Evolutionary conservation across 805 yeast genomes (phyloP).

Genomic region (Wickerhamomyces alni): DNA sequence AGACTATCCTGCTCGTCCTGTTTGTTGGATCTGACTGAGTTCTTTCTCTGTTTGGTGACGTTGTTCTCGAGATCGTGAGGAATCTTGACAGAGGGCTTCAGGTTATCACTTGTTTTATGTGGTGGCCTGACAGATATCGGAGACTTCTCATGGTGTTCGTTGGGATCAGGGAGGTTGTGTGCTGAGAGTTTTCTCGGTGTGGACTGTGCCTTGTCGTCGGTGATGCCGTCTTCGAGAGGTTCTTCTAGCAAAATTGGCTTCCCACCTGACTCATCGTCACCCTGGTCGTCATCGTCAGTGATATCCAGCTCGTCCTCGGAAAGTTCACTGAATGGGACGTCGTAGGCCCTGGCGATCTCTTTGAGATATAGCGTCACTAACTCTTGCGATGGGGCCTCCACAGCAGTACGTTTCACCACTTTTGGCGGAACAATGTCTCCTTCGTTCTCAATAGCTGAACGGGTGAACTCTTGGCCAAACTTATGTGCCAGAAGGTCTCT

Average conservation of each 20-base stretch:
- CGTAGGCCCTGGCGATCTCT: constrained; percentile 78
- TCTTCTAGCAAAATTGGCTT: constrained; percentile 33
- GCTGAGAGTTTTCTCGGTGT: constrained; percentile 20
- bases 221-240: constrained; percentile 21
- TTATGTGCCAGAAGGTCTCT: constrained; percentile 56
- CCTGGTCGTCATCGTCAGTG: constrained; percentile 26
- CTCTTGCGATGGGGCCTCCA: constrained; percentile 59
- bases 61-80: constrained; percentile 35
- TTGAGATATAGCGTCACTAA: constrained; percentile 64
- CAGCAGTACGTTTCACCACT: constrained; percentile 53
- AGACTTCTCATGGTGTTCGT: constrained; percentile 19
- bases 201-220: constrained; percentile 10
- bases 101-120: constrained; percentile 34
- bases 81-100: constrained; percentile 30
- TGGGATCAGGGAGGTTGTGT: constrained; percentile 13
- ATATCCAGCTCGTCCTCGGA: constrained; percentile 23
- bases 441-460: constrained; percentile 43
- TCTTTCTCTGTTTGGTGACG: constrained; percentile 24
- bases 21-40: constrained; percentile 8
- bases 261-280: constrained; percentile 20
- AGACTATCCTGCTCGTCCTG: constrained; percentile 40
- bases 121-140: constrained; percentile 41
- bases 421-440: constrained; percentile 58
- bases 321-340: constrained; percentile 64
- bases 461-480: constrained; percentile 60